phyloP scores from a whole-genome alignment of 2,329 filamentous ascomycete genomes.

The Calonectria ilicicola region DNA sequence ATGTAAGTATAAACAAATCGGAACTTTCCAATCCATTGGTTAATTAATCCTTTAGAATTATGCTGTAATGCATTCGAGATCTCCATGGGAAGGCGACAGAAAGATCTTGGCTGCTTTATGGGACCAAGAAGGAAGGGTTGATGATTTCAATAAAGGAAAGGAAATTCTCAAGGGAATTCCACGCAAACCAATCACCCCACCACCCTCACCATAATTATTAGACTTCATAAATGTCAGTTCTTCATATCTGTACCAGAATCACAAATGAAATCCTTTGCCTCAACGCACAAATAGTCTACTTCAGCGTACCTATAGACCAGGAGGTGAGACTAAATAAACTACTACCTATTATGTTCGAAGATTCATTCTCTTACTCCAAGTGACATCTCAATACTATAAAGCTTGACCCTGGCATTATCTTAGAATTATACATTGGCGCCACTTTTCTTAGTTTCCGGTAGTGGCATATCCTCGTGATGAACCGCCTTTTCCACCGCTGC shows the following conservation, averaged over 20 bases:
- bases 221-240: too few species aligned
- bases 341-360: neutral
- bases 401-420: too few species aligned
- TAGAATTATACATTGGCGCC: too few species aligned
- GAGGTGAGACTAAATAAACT: too few species aligned
- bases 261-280: too few species aligned
- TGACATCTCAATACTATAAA: too few species aligned
- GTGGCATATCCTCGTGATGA: slow-evolving; percentile 15
- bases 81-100: slow-evolving; percentile 46
- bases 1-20: slow-evolving; percentile 35
- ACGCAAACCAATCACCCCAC: neutral
- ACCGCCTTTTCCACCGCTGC: slow-evolving; percentile 15
- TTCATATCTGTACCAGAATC: too few species aligned
- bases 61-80: slow-evolving; percentile 48
- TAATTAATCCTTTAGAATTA: slow-evolving; percentile 41
- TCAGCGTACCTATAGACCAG: too few species aligned
- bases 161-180: slow-evolving; percentile 20
- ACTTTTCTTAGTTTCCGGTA: neutral
- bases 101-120: slow-evolving; percentile 48
- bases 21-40: neutral
- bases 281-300: too few species aligned
- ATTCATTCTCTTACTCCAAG: neutral
- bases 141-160: slow-evolving; percentile 40
- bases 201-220: neutral
- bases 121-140: slow-evolving; percentile 42